Evolutionary conservation across 1,284 basidiomycete genomes (phyloP).

Genomic region (Mycena citricolor): DNA sequence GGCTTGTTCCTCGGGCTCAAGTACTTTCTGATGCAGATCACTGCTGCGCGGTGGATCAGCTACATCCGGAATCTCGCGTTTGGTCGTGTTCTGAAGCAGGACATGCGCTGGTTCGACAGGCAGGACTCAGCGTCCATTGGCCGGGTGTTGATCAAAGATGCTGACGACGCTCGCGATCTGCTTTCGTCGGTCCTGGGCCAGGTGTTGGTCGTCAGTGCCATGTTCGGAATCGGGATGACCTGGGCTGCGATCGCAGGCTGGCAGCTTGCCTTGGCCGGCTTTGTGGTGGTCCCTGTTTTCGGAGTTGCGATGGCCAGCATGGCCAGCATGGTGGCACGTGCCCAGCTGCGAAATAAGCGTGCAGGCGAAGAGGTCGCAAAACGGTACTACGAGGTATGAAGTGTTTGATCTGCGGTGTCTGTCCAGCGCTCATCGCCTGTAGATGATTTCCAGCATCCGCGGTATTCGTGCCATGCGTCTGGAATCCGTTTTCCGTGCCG

Average conservation of each 20-base stretch:
- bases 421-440: background rate
- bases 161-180: constrained; percentile 73
- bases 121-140: constrained; percentile 5
- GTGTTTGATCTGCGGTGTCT: background rate
- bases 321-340: constrained; percentile 53
- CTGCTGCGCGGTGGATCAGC: constrained; percentile 68
- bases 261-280: constrained; percentile 78
- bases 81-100: constrained; percentile 61
- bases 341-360: constrained; percentile 70
- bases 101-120: constrained; percentile 76
- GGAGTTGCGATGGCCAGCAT: constrained; percentile 58
- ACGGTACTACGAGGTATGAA: constrained; percentile 65
- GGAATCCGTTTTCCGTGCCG: constrained; percentile 61
- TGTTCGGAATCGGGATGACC: constrained; percentile 67
- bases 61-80: constrained; percentile 57
- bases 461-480: constrained; percentile 81
- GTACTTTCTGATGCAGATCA: constrained; percentile 61
- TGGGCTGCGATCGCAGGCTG: constrained; percentile 80
- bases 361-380: constrained; percentile 71
- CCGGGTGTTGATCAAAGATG: constrained; percentile 69
- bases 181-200: constrained; percentile 66
- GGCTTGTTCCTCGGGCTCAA: constrained; percentile 59
- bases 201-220: constrained; percentile 57
- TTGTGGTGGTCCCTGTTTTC: constrained; percentile 75
- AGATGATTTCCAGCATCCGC: constrained; percentile 67